These are phyloP conservation scores for Globisporangium nodosum DNA, from an alignment of 352 stramenopile genomes.

Conservation along the genomic window DNA sequence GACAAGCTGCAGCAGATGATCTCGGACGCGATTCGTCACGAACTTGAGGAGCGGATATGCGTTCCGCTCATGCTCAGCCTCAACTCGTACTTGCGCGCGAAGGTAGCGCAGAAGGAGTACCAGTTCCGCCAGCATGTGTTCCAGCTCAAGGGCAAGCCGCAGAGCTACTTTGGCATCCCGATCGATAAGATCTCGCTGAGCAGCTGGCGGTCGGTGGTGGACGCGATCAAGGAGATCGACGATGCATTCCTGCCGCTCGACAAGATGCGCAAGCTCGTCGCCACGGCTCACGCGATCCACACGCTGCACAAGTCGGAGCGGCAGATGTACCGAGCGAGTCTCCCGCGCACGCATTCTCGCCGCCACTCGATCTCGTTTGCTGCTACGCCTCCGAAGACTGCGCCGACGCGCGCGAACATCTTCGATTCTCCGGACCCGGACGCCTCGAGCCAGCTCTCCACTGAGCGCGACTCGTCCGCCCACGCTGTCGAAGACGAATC, in stretches of 20 bases:
- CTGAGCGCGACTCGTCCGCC: slow-evolving; percentile 4
- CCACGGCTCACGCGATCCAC: slow-evolving; percentile 69
- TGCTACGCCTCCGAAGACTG: slow-evolving; percentile 8
- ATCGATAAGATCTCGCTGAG: slow-evolving; percentile 75
- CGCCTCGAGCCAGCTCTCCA: not conserved
- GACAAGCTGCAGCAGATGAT: slow-evolving; percentile 73
- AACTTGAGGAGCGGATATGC: slow-evolving; percentile 78
- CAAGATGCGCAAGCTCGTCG: slow-evolving; percentile 81
- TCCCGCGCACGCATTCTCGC: slow-evolving; percentile 21
- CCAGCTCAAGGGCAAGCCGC: slow-evolving; percentile 59
- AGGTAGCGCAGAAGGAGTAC: slow-evolving; percentile 64
- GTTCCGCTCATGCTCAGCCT: slow-evolving; percentile 67
- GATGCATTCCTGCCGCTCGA: slow-evolving; percentile 72
- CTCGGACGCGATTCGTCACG: slow-evolving; percentile 78
- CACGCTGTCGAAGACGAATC: slow-evolving; percentile 11
- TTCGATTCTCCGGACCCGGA: not conserved
- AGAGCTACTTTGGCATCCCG: slow-evolving; percentile 79
- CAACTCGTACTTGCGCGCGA: slow-evolving; percentile 32
- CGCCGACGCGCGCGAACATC: slow-evolving; percentile 1
- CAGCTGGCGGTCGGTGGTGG: slow-evolving; percentile 69
- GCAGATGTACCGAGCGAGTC: slow-evolving; percentile 31
- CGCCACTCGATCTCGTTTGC: slow-evolving; percentile 33
- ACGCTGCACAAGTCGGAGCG: slow-evolving; percentile 59
- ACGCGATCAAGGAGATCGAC: slow-evolving; percentile 79
- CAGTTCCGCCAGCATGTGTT: slow-evolving; percentile 67